Percentiles rank a stretch among this genome's conserved stretches.
Evolutionary conservation across 2,329 filamentous ascomycete genomes (phyloP).

Genomic region (Trichoderma sp.): DNA sequence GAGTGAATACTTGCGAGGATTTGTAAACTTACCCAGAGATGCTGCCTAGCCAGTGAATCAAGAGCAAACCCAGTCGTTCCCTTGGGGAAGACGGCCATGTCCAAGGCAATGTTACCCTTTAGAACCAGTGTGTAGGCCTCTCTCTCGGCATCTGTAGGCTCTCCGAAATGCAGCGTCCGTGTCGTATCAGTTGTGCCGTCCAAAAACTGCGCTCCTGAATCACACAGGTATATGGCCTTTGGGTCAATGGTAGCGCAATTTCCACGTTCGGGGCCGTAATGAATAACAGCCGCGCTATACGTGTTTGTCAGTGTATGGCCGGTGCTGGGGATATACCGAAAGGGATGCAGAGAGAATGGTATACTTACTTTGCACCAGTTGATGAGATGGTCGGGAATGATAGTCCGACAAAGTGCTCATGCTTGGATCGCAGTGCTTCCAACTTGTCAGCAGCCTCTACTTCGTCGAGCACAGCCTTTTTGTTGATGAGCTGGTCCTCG

Average conservation of each 20-base stretch:
- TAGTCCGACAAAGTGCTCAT: slow-evolving; percentile 78
- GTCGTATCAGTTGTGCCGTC: slow-evolving; percentile 97
- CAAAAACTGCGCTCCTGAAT: slow-evolving; percentile 93
- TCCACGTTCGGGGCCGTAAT: slow-evolving; percentile 86
- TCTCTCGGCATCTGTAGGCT: slow-evolving; percentile 77
- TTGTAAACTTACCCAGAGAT: slow-evolving; percentile 69
- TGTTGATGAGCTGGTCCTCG: slow-evolving; percentile 77
- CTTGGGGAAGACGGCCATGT: slow-evolving; percentile 86
- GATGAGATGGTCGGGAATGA: slow-evolving; percentile 97
- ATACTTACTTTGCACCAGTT: slow-evolving; percentile 69
- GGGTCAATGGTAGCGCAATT: slow-evolving; percentile 83
- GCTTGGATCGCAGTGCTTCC: slow-evolving; percentile 67
- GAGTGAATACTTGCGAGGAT: neutral
- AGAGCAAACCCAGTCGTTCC: slow-evolving; percentile 92
- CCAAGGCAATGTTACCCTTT: slow-evolving; percentile 89
- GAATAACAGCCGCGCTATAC: slow-evolving; percentile 83
- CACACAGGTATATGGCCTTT: slow-evolving; percentile 84
- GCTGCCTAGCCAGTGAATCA: slow-evolving; percentile 83
- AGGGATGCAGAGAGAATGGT: neutral
- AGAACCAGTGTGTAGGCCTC: slow-evolving; percentile 91
- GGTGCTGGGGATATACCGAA: neutral
- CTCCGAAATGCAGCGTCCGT: slow-evolving; percentile 86
- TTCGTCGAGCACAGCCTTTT: slow-evolving; percentile 76
- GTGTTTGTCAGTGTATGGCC: neutral
- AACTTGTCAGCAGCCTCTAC: slow-evolving; percentile 90